These are phyloP conservation scores for Cordyceps sp. DNA, from an alignment of 2,329 filamentous ascomycete species.

Conservation along the genomic window DNA sequence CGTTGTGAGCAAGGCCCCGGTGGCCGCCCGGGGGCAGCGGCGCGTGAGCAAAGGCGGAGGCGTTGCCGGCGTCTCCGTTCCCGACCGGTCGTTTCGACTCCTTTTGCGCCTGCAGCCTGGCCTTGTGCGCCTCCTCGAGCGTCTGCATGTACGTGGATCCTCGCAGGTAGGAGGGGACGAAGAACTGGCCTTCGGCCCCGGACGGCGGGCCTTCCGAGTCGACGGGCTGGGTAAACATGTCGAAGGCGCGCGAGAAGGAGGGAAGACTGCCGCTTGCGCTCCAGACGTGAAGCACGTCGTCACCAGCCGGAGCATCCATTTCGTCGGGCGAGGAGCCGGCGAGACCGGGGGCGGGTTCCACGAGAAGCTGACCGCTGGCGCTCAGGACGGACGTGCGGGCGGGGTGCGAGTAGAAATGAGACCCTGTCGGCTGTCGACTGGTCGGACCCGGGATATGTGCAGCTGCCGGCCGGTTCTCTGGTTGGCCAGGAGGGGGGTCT, in stretches of 20 bases:
- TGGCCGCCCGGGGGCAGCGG: conserved; percentile 33
- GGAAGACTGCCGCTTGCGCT: conserved; percentile 16
- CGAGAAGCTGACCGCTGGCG: conserved; percentile 20
- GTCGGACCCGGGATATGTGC: conserved; percentile 18
- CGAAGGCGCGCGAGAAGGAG: conserved; percentile 35
- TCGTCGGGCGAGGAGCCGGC: too few species aligned
- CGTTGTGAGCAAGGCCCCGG: conserved; percentile 65
- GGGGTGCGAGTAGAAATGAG: conserved; percentile 23
- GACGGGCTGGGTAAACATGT: conserved; percentile 24
- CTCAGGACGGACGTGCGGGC: conserved; percentile 28
- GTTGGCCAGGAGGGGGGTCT: conserved; percentile 6
- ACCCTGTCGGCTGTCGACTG: too few species aligned
- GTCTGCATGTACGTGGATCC: conserved; percentile 63
- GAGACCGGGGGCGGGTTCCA: conserved; percentile 4
- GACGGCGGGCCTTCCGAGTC: conserved; percentile 10
- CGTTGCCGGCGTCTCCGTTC: conserved; percentile 31
- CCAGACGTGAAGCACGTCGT: conserved; percentile 9
- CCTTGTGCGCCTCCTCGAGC: conserved; percentile 53
- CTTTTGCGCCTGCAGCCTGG: conserved; percentile 34
- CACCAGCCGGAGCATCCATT: conserved; percentile 18
- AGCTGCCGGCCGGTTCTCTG: conserved; percentile 4
- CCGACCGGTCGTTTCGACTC: conserved; percentile 18
- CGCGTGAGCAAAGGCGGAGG: conserved; percentile 28
- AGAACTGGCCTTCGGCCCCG: conserved; percentile 35
- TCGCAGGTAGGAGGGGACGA: conserved; percentile 70